phyloP scores from a whole-genome alignment of 306 rosid species.

The Crataegus laevigata region DNA sequence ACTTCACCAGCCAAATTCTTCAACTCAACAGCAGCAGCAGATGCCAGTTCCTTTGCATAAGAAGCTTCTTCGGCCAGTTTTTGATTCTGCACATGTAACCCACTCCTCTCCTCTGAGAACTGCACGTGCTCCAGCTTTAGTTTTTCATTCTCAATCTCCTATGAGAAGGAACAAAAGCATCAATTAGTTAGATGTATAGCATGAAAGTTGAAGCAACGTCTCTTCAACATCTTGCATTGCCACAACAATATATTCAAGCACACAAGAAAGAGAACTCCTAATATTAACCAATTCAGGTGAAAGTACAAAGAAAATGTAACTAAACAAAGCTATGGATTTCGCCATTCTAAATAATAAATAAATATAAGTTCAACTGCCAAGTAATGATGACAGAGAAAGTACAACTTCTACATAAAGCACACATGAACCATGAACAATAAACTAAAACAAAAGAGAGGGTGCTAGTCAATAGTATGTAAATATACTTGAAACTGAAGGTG shows the following conservation, averaged over 20 bases:
- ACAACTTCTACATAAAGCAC: neutral
- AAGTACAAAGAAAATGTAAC: neutral
- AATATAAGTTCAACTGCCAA: neutral
- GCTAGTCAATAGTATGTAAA: neutral
- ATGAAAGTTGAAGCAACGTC: neutral
- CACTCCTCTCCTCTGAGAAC: slow-evolving; percentile 88
- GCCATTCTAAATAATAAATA: neutral
- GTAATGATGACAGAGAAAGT: neutral
- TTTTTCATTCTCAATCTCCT: slow-evolving; percentile 93
- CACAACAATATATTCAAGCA: neutral
- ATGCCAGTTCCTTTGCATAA: slow-evolving; percentile 94
- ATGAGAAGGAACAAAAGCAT: slow-evolving; percentile 10
- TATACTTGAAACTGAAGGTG: neutral
- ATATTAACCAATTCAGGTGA: neutral
- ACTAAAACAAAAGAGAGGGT: neutral
- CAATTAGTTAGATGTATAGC: slow-evolving; percentile 11
- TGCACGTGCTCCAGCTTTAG: slow-evolving; percentile 82
- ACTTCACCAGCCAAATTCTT: slow-evolving; percentile 98
- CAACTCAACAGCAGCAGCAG: slow-evolving; percentile 98
- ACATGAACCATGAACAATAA: neutral
- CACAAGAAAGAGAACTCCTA: neutral
- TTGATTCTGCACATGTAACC: slow-evolving; percentile 85
- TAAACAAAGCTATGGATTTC: neutral
- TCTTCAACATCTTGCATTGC: neutral
- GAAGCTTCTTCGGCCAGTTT: slow-evolving; percentile 97